Evolutionary conservation across 2,329 filamentous ascomycete species (phyloP), one percentile per base, ranked within the genome.

Genomic region (Cytospora piceae): DNA sequence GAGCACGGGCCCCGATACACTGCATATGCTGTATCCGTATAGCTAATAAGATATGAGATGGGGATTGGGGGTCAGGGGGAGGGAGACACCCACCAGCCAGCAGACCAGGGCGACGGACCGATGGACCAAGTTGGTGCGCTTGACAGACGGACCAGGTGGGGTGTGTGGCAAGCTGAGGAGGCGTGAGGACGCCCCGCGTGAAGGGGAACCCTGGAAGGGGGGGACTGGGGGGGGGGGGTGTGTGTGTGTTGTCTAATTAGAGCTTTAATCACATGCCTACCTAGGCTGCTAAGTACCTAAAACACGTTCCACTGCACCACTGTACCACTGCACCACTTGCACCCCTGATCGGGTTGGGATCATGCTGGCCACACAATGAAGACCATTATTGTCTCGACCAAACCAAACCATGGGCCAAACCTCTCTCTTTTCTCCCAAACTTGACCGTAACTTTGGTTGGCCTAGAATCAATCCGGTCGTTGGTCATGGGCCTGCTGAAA

Each of bases 1-100:
- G 61, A 55, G 61, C 61, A 63, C 61, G 53, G 53, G 61, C 53
- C 61, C 46, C 46, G 46, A 49, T 24, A 49, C 46, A n/a, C 14
- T 24, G 46, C 22, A 49, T 7, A 49, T 22, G 17, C n/a, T 46
- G 4, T 12, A 24, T 22, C 11, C 46, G 20, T 49, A 49, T 49
- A 49, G 6, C 46, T 49, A 49, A 20, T 20, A n/a, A 49, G 46
- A 22, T 49, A 49, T 22, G n/a, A 9, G 15, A 42, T n/a, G 14
- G n/a, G n/a, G n/a, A n/a, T n/a, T n/a, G n/a, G n/a, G n/a, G n/a
- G 5, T 49, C 20, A 49, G 42, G 42, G 42, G 17, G 20, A 11
- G n/a, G 9, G 42, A 49, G 42, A 42, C 15, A 42, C 17, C 37
- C 4, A 39, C 5, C 1, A 3, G 5, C 39, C 39, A 20, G 15